Evolutionary conservation across 2,329 filamentous ascomycete species (phyloP), one percentile per base, ranked within the genome.

Genomic region (Xylariaceae sp.): DNA sequence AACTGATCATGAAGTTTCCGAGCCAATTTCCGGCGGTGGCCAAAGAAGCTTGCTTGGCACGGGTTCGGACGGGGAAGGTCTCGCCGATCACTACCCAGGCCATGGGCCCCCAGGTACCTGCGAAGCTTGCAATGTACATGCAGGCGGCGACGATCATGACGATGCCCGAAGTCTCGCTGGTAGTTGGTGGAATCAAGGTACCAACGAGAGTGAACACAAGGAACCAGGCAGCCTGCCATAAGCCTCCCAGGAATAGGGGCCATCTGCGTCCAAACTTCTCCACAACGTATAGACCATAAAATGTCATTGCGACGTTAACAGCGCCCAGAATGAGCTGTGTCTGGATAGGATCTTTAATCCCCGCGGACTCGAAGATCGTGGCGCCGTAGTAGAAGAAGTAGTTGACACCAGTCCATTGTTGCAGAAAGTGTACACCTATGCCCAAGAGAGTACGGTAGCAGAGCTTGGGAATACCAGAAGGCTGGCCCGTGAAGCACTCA

Each of bases 61-160:
- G 66, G 29, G 74, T 76, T 9, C 78, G 68, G 1, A 75, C 67
- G 4, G 80, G 74, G 57, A 83, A 87, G 36, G 78, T 78, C 60
- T 87, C 83, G 38, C 78, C 79, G 33, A 82, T 77, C 42, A 84
- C 74, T 24, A 79, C 77, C 83, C 83, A 87, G 4, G 80, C 71
- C 38, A 86, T 78, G 0, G 83, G 83, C 11, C 83, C 83, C 81
- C 81, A 87, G 2, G 81, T 85, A 34, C 55, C 61, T 19, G 84
- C 84, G 51, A 87, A 89, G 1, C 78, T 82, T 37, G 79, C 76
- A 42, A 89, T 88, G 64, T 87, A 89, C 68, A 88, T 77, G 62
- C 80, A 86, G 3, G 83, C 80, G 40, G 83, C 78, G 9, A 85
- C 78, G 50, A 89, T 86, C 75, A 88, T 82, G 45, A 82, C 73